Percentiles rank a stretch among this genome's conserved stretches.
These are phyloP conservation scores for Ballota nigra DNA, from an alignment of 257 asterid genomes.

Conservation along the genomic window DNA sequence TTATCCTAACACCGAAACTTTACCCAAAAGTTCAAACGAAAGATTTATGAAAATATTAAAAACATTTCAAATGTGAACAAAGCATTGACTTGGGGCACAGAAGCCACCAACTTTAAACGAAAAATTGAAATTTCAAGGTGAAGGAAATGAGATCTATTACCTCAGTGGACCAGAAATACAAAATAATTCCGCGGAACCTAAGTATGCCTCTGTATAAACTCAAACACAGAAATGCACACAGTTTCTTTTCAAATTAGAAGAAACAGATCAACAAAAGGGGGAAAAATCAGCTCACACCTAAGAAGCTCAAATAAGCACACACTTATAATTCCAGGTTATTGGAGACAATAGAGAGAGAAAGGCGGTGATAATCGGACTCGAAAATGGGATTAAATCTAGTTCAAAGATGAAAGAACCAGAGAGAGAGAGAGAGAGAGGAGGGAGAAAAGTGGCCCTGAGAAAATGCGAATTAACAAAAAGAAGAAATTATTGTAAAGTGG, in stretches of 20 bases:
- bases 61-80: slow-evolving; percentile 18
- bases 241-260: slow-evolving; percentile 1
- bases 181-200: slow-evolving; percentile 13
- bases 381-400: slow-evolving; percentile 27
- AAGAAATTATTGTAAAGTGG: slow-evolving; percentile 12
- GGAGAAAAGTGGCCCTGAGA: slow-evolving; percentile 1
- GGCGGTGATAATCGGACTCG: slow-evolving; percentile 12
- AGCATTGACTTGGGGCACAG: slow-evolving; percentile 29
- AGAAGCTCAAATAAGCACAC: background rate
- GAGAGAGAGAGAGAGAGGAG: slow-evolving; percentile 16
- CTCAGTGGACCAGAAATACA: background rate
- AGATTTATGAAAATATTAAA: background rate
- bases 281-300: background rate
- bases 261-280: slow-evolving; percentile 31
- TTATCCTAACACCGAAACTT: background rate
- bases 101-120: slow-evolving; percentile 13
- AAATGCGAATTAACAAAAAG: slow-evolving; percentile 4
- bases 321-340: background rate
- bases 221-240: slow-evolving; percentile 27
- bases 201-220: slow-evolving; percentile 1
- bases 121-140: background rate
- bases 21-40: background rate
- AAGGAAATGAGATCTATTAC: slow-evolving; percentile 29
- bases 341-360: slow-evolving; percentile 6
- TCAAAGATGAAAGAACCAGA: slow-evolving; percentile 23